Base-by-base conservation (phyloP, 331 rosid species). In the Dryas integrifolia region DNA sequence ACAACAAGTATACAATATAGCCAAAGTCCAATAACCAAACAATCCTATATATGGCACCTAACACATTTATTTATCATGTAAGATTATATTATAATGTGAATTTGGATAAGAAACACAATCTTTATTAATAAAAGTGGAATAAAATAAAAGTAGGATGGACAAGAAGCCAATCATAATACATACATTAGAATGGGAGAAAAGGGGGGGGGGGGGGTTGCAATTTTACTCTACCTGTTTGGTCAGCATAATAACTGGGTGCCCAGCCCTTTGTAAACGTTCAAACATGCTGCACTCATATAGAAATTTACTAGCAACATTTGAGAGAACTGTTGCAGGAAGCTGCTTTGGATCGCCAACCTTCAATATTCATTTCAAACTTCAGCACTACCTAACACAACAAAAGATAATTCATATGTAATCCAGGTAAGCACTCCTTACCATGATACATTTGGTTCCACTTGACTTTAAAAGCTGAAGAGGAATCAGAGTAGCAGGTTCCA, bases 261-360 rank as follows among this genome's bases (percentile, higher is more conserved):
- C 98, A 69, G 96, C 96, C 86, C 87, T 91, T 68, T 94, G 98
- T 76, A 94, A 69, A 68, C 96, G 98, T 82, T 94, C 98, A 80
- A 94, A 94, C 98, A 94, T 94, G 86, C 97, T 94, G 80, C 98
- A 94, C 77, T 85, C 84, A 64, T 81, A 94, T 11, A 76, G 87
- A 82, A 86, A 94, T 84, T 89, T 94, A 79, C 96, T 89, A 5
- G 97, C 97, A 57, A 89, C 82, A 78, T 86, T 94, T 69, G 98
- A 94, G 60, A 94, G 89, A 50, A 94, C 96, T n/a, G 98, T 91
- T 74, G 97, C 98, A 61, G 98, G 98, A 79, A 94, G 98, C 88
- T 94, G 98, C 90, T 94, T 94, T 46, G 98, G 98, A 76, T 94
- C 98, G 46, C 97, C 98, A 69, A 94, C 98, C 98, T 94, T 79